These are phyloP conservation scores for Schoenoplectus tabernaemontani DNA, from an alignment of 202 grass and related monocot species.

Conservation along the genomic window DNA sequence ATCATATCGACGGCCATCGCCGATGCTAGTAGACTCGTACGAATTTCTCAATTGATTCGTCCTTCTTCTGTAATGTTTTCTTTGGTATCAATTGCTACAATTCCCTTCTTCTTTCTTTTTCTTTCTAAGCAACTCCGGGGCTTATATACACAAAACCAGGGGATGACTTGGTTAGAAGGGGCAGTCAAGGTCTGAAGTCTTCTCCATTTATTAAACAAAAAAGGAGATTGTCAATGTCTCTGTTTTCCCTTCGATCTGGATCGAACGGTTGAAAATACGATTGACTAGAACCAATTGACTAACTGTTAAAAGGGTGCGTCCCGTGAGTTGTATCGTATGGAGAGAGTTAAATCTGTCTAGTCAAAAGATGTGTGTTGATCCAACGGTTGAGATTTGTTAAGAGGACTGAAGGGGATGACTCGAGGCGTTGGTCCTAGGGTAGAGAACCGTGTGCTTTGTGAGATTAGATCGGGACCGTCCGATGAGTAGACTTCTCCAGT, in stretches of 20 bases:
- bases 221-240: not conserved
- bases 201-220: not conserved
- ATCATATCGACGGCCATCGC: constrained; percentile 72
- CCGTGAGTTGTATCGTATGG: not conserved
- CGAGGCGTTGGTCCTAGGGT: constrained; percentile 17
- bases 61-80: not conserved
- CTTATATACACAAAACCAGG: constrained; percentile 26
- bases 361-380: constrained; percentile 2
- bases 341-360: not conserved
- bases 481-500: constrained; percentile 60
- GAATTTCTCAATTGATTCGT: not conserved
- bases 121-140: not conserved
- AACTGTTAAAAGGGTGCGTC: not conserved
- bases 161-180: no score
- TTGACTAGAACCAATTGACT: no score
- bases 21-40: not conserved
- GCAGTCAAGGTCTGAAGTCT: no score
- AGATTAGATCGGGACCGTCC: constrained; percentile 21
- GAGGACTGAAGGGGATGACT: constrained; percentile 2
- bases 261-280: not conserved
- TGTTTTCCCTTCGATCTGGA: not conserved
- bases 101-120: not conserved
- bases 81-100: not conserved
- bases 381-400: constrained; percentile 17
- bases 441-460: not conserved